Base-by-base conservation (phyloP, 768 basidiomycete genomes). In the Cystobasidium tubakii region DNA sequence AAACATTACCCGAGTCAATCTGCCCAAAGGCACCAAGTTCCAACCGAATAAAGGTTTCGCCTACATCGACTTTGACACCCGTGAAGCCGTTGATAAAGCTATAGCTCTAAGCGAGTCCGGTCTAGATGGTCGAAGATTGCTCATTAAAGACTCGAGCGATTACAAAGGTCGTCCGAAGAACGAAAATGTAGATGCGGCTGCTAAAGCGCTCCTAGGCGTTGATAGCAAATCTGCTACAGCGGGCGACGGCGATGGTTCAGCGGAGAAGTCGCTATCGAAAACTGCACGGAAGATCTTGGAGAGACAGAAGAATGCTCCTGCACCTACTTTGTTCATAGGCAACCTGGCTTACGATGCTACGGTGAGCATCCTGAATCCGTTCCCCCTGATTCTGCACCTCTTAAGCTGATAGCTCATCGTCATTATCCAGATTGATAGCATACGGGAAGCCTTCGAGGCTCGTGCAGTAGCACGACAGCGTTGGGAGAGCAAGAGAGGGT, bases 301-400 rank as follows among this genome's bases (percentile, higher is more conserved):
- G 36, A 79, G 81, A 33, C 94, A 94, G 80, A 92, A 89, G 80
- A 91, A 92, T 80, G 87, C 88, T 1, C 86, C 92, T 46, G 90
- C 87, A 1, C 88, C 89, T 1, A 93, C 92, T 7, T 83, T 98
- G 15, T 98, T 97, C 84, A 80, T 97, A 27, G 95, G 95, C 10
- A 98, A 98, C 80, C 85, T 98, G 19, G 88, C 89, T 9, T 98
- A 95, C 80, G 90, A 92, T 79, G 88, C 92, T 15, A 94, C 90
- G 6, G 76, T 75, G 33, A 29, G 74, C 55, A n/a, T 15, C 31
- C 13, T n/a, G 39, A 17, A 23, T 53, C 27, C 21, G 44, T n/a
- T 60, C 57, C 25, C 6, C 33, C 27, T 66, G 4, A 23, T 17
- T 27, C 31, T 29, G 36, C 3, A 44, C 46, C 25, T 23, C 12